phyloP scores from a whole-genome alignment of 192 early-diverging fungal genomes.

The Thamnidium elegans region DNA sequence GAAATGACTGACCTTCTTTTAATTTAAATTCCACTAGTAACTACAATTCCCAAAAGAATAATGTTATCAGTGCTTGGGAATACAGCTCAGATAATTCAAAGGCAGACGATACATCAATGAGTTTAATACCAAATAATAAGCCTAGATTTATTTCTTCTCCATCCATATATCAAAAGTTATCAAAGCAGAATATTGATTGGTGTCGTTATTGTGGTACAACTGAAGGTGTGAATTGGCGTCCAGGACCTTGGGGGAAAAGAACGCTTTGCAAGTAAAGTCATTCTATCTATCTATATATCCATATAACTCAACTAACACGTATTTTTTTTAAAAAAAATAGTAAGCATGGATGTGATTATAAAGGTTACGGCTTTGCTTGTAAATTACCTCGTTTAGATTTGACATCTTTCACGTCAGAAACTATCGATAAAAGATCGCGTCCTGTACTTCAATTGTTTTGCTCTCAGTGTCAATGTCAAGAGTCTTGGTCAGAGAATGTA shows the following conservation, averaged over 20 bases:
- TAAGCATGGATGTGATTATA: constrained; percentile 95
- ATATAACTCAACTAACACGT: background rate
- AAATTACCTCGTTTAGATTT: constrained; percentile 86
- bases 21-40: no score
- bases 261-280: constrained; percentile 83
- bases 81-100: background rate
- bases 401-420: constrained; percentile 68
- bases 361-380: constrained; percentile 90
- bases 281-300: background rate
- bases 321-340: constrained; percentile 27
- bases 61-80: no score
- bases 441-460: constrained; percentile 88
- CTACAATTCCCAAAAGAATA: no score
- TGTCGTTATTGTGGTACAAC: constrained; percentile 93
- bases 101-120: background rate
- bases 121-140: background rate
- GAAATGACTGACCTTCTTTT: no score
- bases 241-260: constrained; percentile 92
- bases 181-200: constrained; percentile 71
- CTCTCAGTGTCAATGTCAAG: constrained; percentile 69
- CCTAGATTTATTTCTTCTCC: constrained; percentile 32
- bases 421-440: constrained; percentile 71
- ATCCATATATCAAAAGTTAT: constrained; percentile 63
- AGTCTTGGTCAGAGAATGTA: constrained; percentile 58
- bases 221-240: constrained; percentile 85